phyloP scores from a whole-genome alignment of 2,329 filamentous ascomycete species.

The Xylaria sp. region DNA sequence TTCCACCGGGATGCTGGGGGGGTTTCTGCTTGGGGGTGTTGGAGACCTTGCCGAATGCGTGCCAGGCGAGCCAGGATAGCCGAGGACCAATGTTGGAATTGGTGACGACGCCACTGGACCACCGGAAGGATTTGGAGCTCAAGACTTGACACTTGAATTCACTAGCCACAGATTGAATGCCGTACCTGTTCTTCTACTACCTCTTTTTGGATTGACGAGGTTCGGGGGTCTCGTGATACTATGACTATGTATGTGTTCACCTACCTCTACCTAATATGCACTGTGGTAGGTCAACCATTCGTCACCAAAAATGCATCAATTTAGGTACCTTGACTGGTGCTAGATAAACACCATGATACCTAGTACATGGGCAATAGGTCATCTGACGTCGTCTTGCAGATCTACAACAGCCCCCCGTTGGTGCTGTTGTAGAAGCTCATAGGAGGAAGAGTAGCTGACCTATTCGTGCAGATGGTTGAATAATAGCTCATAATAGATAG shows the following conservation, averaged over 20 bases:
- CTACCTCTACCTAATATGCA: too few species aligned
- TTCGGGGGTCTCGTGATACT: not conserved
- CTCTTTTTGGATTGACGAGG: too few species aligned
- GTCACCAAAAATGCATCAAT: too few species aligned
- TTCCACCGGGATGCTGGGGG: constrained; percentile 8
- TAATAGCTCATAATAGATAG: constrained; percentile 25
- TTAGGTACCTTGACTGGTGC: too few species aligned
- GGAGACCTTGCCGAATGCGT: constrained; percentile 28
- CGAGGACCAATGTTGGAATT: constrained; percentile 24
- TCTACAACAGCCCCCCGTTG: not conserved
- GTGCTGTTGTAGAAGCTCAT: not conserved
- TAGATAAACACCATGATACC: not conserved
- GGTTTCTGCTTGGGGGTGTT: too few species aligned
- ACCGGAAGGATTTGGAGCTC: constrained; percentile 21
- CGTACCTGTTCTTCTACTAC: too few species aligned
- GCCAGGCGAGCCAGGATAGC: constrained; percentile 30
- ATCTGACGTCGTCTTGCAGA: constrained; percentile 14
- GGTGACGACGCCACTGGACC: constrained; percentile 24
- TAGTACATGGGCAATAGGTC: constrained; percentile 10
- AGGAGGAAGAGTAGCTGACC: not conserved
- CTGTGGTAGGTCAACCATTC: not conserved
- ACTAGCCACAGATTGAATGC: not conserved
- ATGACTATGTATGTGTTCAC: not conserved
- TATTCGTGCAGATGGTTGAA: not conserved
- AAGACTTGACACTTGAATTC: not conserved